Base-by-base conservation (phyloP, 148 eudicot genomes). In the Chenopodium berlandieri region DNA sequence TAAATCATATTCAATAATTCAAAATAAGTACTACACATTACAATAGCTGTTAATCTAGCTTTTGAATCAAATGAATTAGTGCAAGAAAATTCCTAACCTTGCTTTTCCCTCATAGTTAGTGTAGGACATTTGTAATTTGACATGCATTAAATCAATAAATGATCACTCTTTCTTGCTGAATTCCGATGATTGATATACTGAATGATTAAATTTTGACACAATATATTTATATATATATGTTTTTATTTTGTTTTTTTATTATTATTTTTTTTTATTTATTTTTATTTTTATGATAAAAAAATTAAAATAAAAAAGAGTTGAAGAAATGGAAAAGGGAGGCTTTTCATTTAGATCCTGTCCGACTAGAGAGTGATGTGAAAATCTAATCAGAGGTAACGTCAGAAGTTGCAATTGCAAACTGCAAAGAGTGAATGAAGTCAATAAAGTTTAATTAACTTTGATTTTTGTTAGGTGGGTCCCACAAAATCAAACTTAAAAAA, bases 341-440 rank as follows among this genome's bases (percentile, higher is more conserved):
- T 75, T 79, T 58, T 85, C 77, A 67, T 31, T 79, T 60, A 66
- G 83, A 86, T 75, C 47, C 69, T 86, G 77, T 69, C 62, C 78
- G 68, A 67, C 78, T 7, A 64, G 23, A 27, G 78, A 79, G 84
- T 79, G 88, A 88, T 78, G 85, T 83, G 83, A 69, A 50, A 82
- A 86, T 85, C 86, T 75, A 78, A 79, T 78, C 85, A 87, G 75
- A 82, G 76, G 80, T 80, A 80, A 82, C 79, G 87, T 84, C 87
- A 88, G n/a, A 46, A 47, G 60, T 47, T 50, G 58, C 63, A 74
- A 22, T 46, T 65, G 60, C 73, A 46, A 78, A 65, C 17, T 9
- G 30, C 71, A 25, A 46, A 50, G 23, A 40, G 60, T 58, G 3
- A 32, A 52, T 44, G 31, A 30, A 80, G 91, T 89, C 89, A 87